A percentile compares a stretch with the other conserved stretches of the same genome.
phyloP scores from a whole-genome alignment of 202 grass and related monocot genomes.

The Schoenoplectus tabernaemontani region DNA sequence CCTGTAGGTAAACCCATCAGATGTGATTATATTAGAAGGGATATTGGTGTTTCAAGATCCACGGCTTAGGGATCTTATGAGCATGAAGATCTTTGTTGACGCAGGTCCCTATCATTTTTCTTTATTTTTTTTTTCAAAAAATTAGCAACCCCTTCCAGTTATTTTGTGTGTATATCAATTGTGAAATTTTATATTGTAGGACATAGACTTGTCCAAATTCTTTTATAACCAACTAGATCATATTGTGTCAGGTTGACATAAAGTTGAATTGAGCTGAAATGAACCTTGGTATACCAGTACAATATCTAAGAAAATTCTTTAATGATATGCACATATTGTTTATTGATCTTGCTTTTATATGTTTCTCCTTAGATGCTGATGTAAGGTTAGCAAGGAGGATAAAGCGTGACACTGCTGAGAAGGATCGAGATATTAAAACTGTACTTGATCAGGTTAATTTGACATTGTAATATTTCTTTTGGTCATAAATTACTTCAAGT shows the following conservation, averaged over 20 bases:
- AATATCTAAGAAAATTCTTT: background rate
- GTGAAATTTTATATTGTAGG: background rate
- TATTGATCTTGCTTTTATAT: conserved; percentile 22
- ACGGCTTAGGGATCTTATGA: conserved; percentile 76
- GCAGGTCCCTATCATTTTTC: conserved; percentile 48
- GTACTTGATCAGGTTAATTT: conserved; percentile 85
- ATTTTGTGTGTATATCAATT: background rate
- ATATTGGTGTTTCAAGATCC: conserved; percentile 97
- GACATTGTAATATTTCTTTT: conserved; percentile 4
- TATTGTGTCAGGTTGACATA: background rate
- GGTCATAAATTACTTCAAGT: background rate
- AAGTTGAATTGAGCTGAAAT: background rate
- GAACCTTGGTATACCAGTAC: background rate
- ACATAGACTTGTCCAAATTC: background rate
- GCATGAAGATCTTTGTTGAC: conserved; percentile 99
- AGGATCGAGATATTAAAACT: conserved; percentile 79
- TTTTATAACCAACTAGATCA: background rate
- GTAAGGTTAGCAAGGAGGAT: conserved; percentile 93
- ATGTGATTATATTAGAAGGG: conserved; percentile 97
- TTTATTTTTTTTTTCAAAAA: background rate
- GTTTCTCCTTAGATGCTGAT: conserved; percentile 76
- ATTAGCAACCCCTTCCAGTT: background rate
- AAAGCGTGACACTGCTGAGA: conserved; percentile 66
- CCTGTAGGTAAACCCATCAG: conserved; percentile 81
- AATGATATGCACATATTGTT: background rate